Evolutionary conservation across 768 basidiomycete species (phyloP).

Genomic region (Dacryopinax primogenitus): DNA sequence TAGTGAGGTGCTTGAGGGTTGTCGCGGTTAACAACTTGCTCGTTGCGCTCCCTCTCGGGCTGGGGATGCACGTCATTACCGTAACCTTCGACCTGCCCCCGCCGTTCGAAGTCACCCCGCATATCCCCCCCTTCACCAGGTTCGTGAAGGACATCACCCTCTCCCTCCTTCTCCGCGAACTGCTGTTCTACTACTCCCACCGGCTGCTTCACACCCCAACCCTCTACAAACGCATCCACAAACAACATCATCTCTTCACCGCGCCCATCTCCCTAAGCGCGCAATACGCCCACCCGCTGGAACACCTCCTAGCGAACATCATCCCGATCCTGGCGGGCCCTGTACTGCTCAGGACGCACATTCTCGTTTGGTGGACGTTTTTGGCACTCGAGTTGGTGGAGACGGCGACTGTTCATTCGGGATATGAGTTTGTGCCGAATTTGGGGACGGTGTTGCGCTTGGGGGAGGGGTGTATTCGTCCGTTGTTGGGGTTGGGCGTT

Average conservation of each 20-base stretch:
- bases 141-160: conserved; percentile 20
- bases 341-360: conserved; percentile 22
- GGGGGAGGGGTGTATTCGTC: not conserved
- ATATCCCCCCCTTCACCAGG: conserved; percentile 17
- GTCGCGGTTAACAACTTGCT: conserved; percentile 22
- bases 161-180: conserved; percentile 22
- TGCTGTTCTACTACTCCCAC: conserved; percentile 26
- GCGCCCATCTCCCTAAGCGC: conserved; percentile 26
- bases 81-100: conserved; percentile 10
- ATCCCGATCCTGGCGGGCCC: conserved; percentile 21
- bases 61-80: conserved; percentile 16
- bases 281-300: conserved; percentile 22
- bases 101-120: conserved; percentile 19
- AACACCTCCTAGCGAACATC: conserved; percentile 26
- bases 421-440: conserved; percentile 11
- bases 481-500: not conserved
- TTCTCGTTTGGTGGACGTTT: conserved; percentile 25
- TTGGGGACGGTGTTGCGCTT: not conserved
- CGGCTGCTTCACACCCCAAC: conserved; percentile 23
- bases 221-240: conserved; percentile 25
- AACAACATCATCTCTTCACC: conserved; percentile 26
- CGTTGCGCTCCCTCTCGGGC: conserved; percentile 20
- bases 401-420: conserved; percentile 25
- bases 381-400: conserved; percentile 21
- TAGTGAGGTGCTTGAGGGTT: conserved; percentile 21